Evolutionary conservation across 2,329 filamentous ascomycete species (phyloP).

Genomic region (Meredithiella fracta): DNA sequence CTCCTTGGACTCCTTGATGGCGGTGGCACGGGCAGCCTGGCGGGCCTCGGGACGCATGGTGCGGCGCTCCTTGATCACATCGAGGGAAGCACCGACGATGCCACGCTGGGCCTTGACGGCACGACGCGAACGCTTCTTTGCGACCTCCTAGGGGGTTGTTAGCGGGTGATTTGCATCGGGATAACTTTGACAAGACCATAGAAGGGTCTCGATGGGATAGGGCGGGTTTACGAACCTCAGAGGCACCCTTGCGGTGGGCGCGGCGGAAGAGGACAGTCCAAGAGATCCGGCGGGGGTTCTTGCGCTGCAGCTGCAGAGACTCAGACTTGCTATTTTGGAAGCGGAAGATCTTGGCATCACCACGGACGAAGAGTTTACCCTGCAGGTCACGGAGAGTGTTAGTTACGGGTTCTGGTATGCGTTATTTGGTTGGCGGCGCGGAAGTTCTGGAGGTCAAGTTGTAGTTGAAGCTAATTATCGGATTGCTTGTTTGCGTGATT

Average conservation of each 20-base stretch:
- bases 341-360: conserved; percentile 99
- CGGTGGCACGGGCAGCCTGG: conserved; percentile 69
- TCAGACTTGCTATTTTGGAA: conserved; percentile 99
- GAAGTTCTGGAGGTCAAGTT: too few species aligned
- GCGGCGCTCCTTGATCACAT: conserved; percentile 99
- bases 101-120: conserved; percentile 97
- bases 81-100: conserved; percentile 97
- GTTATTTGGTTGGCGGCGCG: not conserved
- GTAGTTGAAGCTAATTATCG: too few species aligned
- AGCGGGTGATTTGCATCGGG: not conserved
- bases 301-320: conserved; percentile 99
- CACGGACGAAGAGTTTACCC: conserved; percentile 99
- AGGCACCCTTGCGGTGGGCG: conserved; percentile 99
- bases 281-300: conserved; percentile 98
- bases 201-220: not conserved
- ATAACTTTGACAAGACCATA: too few species aligned
- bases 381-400: conserved; percentile 26
- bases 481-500: too few species aligned
- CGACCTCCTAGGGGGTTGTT: conserved; percentile 65
- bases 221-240: conserved; percentile 59
- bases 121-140: conserved; percentile 98
- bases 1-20: conserved; percentile 97
- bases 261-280: conserved; percentile 98
- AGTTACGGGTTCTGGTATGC: not conserved
- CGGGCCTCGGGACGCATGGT: conserved; percentile 88